Conservation (phyloP, 805 yeast species). For the Babjeviella inositovora region DNA sequence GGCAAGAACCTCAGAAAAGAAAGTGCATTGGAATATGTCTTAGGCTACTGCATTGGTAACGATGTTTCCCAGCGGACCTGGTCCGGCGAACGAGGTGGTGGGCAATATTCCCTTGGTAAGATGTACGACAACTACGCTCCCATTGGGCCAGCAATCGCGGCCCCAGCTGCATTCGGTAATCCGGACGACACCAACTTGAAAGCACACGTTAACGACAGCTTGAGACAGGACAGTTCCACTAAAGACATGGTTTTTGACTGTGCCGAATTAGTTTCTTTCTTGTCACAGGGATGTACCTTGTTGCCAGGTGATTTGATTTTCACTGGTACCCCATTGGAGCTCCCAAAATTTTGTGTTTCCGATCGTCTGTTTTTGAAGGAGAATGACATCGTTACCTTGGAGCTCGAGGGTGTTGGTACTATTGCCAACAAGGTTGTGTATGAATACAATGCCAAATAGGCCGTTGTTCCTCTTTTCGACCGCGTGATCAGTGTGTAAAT, state of each 20-base stretch:
- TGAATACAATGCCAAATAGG: conserved; percentile 6
- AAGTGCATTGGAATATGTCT: conserved; percentile 26
- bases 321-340: conserved; percentile 36
- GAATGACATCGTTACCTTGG: conserved; percentile 24
- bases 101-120: conserved; percentile 36
- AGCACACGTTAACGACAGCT: conserved; percentile 28
- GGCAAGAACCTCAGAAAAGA: conserved; percentile 22
- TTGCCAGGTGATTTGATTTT: conserved; percentile 36
- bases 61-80: conserved; percentile 42
- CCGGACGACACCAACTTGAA: conserved; percentile 17
- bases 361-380: conserved; percentile 26
- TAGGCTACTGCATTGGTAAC: conserved; percentile 38
- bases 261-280: conserved; percentile 22
- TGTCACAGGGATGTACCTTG: conserved; percentile 33
- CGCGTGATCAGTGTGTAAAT: too few relatives aligned
- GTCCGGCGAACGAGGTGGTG: conserved; percentile 35
- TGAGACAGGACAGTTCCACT: conserved; percentile 26
- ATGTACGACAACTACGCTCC: conserved; percentile 44
- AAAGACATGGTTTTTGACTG: conserved; percentile 31
- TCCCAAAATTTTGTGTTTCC: too few relatives aligned
- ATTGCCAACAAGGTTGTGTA: conserved; percentile 18
- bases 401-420: conserved; percentile 23
- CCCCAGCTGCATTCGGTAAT: conserved; percentile 11
- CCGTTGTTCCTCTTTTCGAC: too few relatives aligned
- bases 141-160: conserved; percentile 34